Evolutionary conservation across 2,329 filamentous ascomycete genomes (phyloP), one percentile per base, ranked within the genome.

Genomic region (Cercospora janseana): DNA sequence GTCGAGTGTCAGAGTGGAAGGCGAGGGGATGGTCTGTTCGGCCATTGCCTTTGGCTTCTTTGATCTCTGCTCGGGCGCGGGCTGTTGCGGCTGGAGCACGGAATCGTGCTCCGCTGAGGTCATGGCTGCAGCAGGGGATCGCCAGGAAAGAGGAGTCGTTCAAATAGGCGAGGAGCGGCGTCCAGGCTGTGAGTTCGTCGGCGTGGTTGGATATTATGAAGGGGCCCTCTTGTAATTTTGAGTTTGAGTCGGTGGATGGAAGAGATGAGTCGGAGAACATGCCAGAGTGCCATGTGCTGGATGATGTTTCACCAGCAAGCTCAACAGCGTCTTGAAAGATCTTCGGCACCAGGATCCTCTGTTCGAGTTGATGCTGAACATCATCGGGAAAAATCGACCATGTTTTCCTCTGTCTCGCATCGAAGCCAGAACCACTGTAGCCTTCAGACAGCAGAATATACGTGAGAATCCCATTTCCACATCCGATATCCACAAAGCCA

Each of bases 191-290:
- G 10, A 98, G 79, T 71, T 98, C 91, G 66, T 98, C 93, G 8
- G 92, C 92, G 68, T 98, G 93, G 65, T 98, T 98, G 41, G 90
- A 95, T 56, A 98, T 86, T 62, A 98, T 89, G 69, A 98, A 98
- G 0, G 89, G 94, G 21, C 82, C 82, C 40, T 23, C 24, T 38
- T 20, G n/a, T 23, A n/a, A n/a, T n/a, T 4, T 15, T 18, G n/a
- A 6, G 8, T n/a, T n/a, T n/a, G 21, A 12, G 3, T 26, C 3
- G 1, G 42, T 16, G 15, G 18, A 2, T 13, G 27, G 20, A 9
- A 8, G n/a, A 4, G 28, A 6, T 2, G 18, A 6, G 12, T 69
- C 66, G 0, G 40, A 4, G 63, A 97, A 95, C 7, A 76, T 63
- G 27, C 92, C 93, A 55, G 75, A 65, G 58, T 80, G 77, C 54